phyloP scores from a whole-genome alignment of 176 grass and related monocot species.

The Otatea glauca region DNA sequence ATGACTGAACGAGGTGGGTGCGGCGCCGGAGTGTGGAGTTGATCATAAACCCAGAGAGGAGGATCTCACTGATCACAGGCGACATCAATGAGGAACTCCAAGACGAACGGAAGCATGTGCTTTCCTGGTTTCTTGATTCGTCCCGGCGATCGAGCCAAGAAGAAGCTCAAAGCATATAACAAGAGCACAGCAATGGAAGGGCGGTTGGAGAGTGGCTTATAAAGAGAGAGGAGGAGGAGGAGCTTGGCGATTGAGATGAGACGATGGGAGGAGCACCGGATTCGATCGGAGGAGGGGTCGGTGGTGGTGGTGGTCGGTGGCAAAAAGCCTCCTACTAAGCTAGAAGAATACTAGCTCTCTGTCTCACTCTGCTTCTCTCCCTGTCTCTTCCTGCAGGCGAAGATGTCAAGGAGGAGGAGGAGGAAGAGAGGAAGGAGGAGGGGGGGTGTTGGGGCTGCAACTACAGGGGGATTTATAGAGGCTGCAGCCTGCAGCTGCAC shows the following conservation, averaged over 20 bases:
- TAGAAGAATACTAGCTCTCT: neutral
- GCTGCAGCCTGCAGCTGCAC: neutral
- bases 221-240: conserved; percentile 16
- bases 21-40: conserved; percentile 92
- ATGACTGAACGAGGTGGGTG: conserved; percentile 94
- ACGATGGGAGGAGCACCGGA: conserved; percentile 14
- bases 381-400: neutral
- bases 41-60: conserved; percentile 98
- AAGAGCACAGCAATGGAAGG: neutral
- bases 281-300: conserved; percentile 13
- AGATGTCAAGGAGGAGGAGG: conserved; percentile 14
- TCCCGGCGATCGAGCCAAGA: conserved; percentile 14
- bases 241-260: neutral
- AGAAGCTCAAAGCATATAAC: neutral
- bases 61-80: conserved; percentile 98
- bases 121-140: neutral
- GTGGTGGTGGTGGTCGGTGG: conserved; percentile 17
- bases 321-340: neutral
- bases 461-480: conserved; percentile 40
- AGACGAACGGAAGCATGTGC: conserved; percentile 76
- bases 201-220: conserved; percentile 7
- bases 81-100: conserved; percentile 85
- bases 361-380: neutral
- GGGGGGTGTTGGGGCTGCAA: conserved; percentile 34
- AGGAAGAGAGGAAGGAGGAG: neutral